Evolutionary conservation across 495 filamentous ascomycete species (phyloP), one percentile per base, ranked within the genome.

Genomic region (Polyplosphaeria fusca): DNA sequence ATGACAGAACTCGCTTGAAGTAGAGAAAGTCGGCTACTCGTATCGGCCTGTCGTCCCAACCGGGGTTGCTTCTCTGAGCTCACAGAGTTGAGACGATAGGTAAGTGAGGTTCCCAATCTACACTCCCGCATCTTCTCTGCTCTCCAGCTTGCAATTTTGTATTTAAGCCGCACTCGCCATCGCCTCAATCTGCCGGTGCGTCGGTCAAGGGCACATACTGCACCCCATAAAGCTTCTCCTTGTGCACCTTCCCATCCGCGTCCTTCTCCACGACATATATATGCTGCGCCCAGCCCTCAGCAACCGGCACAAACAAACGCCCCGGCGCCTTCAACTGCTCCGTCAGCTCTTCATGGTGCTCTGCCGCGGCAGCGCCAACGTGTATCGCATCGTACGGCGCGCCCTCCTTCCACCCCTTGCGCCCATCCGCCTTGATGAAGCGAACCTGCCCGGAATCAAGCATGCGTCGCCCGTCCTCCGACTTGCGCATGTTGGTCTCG

Each of bases 151-250:
- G n/a, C n/a, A n/a, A n/a, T n/a, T n/a, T n/a, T n/a, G n/a, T n/a
- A n/a, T n/a, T n/a, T n/a, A n/a, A n/a, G n/a, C n/a, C n/a, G n/a
- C n/a, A n/a, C n/a, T n/a, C n/a, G n/a, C n/a, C n/a, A n/a, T n/a
- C n/a, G n/a, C n/a, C n/a, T 38, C 49, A 64, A 28, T 47, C 65
- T 46, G 39, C 47, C 24, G 87, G 90, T 45, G 88, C 80, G 75
- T 97, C 92, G 27, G 91, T 96, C 73, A 98, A 71, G 23, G 94
- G 93, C 53, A 98, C 94, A 76, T 97, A 98, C 67, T 85, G 75
- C 48, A 99, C 93, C 35, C 85, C 88, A 72, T 87, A 89, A 52
- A 85, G 63, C 75, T 82, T 90, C 75, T 86, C 79, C 76, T 79
- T 88, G 57, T 70, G 77, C 19, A 99, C 80, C 7, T 74, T 76